Evolutionary conservation across 139 green algal genomes (phyloP), one percentile per base, ranked within the genome.

Genomic region (Astrephomene gubernaculifera): DNA sequence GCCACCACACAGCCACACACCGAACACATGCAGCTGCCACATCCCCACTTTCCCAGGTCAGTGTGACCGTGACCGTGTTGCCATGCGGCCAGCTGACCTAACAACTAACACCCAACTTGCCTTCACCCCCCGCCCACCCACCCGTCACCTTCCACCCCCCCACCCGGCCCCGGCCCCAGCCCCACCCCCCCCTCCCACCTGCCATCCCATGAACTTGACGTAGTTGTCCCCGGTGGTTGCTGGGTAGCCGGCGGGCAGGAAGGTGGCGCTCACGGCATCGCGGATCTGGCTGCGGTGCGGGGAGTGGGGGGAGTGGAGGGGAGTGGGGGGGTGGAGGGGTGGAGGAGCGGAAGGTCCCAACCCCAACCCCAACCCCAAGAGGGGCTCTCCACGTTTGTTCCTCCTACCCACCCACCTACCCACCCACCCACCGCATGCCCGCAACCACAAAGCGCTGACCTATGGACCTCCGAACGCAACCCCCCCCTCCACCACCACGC

Each of bases 171-270:
- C 57, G 57, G 57, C 19, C 57, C 22, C n/a, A n/a, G n/a, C n/a
- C n/a, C n/a, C n/a, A n/a, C 57, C 57, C 57, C 19, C 57, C 19
- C 19, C 57, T 31, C 68, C 29, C 38, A 82, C 74, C 74, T 87
- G 74, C 88, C 87, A 91, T 4, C 57, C 43, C 33, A 78, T 81
- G 79, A 81, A 93, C 1, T 57, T 21, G 7, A 91, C 35, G 80
- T 92, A 92, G 70, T 89, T 88, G 39, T 43, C 54, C 27, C 88
- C 88, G 1, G 86, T 82, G 52, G 82, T 88, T 19, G 53, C 64
- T 5, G 92, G 92, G 80, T 92, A 95, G 36, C 89, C 89, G 3
- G 80, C 36, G 6, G 91, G 89, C 25, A 94, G 74, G 64, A 94
- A 93, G 2, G 87, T 92, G 38, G 81, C 70, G 29, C 76, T 67